Conservation (phyloP, 331 rosid species). For the Malus hybrid region DNA sequence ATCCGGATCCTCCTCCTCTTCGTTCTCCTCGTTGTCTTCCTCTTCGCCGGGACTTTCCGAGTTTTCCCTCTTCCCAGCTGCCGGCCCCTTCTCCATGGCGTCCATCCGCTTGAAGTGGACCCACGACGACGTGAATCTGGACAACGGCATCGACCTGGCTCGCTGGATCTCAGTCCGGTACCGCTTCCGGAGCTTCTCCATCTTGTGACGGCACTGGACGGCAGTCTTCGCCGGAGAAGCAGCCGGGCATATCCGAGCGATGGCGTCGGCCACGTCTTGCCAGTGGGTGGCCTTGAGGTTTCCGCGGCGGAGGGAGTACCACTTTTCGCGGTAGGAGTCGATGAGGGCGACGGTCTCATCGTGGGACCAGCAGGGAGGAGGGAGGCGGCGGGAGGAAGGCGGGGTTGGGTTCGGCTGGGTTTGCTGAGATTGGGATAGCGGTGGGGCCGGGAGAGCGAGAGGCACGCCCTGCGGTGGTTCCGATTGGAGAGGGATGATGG, state of each 20-base stretch:
- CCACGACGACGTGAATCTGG: conserved; percentile 64
- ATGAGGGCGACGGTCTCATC: conserved; percentile 81
- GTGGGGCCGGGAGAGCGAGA: conserved; percentile 19
- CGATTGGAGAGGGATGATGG: conserved; percentile 5
- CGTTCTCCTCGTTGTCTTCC: conserved; percentile 20
- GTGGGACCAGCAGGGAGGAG: conserved; percentile 86
- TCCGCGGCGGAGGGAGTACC: conserved; percentile 91
- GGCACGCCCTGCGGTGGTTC: conserved; percentile 19
- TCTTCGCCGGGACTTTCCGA: conserved; percentile 41
- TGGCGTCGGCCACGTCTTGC: conserved; percentile 89
- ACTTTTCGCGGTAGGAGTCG: conserved; percentile 80
- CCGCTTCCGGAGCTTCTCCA: conserved; percentile 91
- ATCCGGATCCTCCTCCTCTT: conserved; percentile 44
- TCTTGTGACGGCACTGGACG: conserved; percentile 95
- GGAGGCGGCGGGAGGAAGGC: conserved; percentile 40
- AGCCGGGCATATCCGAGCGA: conserved; percentile 54
- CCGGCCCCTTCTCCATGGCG: conserved; percentile 79
- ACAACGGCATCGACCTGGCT: conserved; percentile 53
- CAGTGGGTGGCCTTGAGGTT: conserved; percentile 88
- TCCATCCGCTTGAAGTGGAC: conserved; percentile 89
- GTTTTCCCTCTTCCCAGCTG: conserved; percentile 31
- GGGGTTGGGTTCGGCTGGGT: conserved; percentile 31
- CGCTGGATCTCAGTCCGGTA: conserved; percentile 87
- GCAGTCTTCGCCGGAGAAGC: conserved; percentile 74
- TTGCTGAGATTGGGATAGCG: conserved; percentile 20